Evolutionary conservation across 345 rosid species (phyloP), one percentile per base, ranked within the genome.

Genomic region (Acer saccharum): DNA sequence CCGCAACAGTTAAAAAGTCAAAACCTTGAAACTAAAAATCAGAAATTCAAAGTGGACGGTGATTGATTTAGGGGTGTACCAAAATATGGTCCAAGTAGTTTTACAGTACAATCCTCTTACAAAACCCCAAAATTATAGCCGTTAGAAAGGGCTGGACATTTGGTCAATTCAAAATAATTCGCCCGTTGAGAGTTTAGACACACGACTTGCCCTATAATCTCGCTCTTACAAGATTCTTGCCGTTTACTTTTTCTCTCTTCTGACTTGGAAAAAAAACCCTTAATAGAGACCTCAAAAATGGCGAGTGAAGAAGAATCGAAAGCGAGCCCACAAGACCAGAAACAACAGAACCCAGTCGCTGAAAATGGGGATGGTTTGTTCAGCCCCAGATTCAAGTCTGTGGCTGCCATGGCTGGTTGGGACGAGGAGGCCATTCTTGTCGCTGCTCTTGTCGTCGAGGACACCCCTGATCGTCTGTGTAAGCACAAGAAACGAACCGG

Each of bases 361-460:
- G 80, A 76, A n/a, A 81, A 70, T 17, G 78, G 70, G 6, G 92
- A 85, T 32, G 70, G 65, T 72, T 50, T 91, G 79, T 84, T 96
- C 79, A 91, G 97, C 74, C 98, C 99, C 29, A 78, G 97, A 79
- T 93, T 96, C 85, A 96, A 85, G 85, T 92, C 95, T 0, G 87
- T 83, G 82, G 99, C 94, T 2, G 97, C 97, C 82, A 82, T 92
- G 97, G 98, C 97, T 16, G 99, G 99, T 20, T 96, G 99, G 99
- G 98, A 96, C 65, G 99, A 92, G 65, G 97, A 92, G 67, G 90
- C 98, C 32, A 88, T 96, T 46, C 70, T 96, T 2, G 39, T 90
- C 5, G 97, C 98, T 20, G 88, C 89, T 79, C 89, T 92, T 29
- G 84, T 90, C 0, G 97, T 94, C 0, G 98, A 94, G 6, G 99